Conservation (phyloP, 176 grass and related monocot species). For the Dactylis glomerata region DNA sequence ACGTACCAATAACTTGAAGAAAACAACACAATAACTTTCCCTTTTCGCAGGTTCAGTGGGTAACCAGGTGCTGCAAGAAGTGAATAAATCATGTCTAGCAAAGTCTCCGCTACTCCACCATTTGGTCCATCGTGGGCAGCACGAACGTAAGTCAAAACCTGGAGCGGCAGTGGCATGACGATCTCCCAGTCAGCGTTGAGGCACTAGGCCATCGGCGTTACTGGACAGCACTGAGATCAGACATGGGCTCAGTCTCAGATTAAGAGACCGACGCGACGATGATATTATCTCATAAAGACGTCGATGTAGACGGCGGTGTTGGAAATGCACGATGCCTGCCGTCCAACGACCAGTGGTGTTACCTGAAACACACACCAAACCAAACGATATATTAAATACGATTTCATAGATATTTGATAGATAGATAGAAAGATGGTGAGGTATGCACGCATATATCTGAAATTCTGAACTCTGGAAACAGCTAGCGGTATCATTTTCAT, state of each 20-base stretch:
- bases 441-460: not conserved
- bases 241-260: not conserved
- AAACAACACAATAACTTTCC: too few species aligned
- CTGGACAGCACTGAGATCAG: not conserved
- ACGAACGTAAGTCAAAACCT: not conserved
- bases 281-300: not conserved
- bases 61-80: not conserved
- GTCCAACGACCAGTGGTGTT: not conserved
- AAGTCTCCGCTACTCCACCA: not conserved
- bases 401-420: not conserved
- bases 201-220: not conserved
- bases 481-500: not conserved
- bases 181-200: not conserved
- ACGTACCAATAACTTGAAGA: too few species aligned
- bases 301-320: not conserved
- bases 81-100: too few species aligned
- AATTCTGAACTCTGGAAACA: not conserved
- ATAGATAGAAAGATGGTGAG: not conserved
- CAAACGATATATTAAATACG: not conserved
- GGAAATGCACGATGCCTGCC: conserved; percentile 2
- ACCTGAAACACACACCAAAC: not conserved
- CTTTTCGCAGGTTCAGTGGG: not conserved
- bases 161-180: not conserved
- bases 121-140: not conserved
- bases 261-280: not conserved